phyloP scores from a whole-genome alignment of 192 early-diverging fungal species.

The Backusella psychrophila region DNA sequence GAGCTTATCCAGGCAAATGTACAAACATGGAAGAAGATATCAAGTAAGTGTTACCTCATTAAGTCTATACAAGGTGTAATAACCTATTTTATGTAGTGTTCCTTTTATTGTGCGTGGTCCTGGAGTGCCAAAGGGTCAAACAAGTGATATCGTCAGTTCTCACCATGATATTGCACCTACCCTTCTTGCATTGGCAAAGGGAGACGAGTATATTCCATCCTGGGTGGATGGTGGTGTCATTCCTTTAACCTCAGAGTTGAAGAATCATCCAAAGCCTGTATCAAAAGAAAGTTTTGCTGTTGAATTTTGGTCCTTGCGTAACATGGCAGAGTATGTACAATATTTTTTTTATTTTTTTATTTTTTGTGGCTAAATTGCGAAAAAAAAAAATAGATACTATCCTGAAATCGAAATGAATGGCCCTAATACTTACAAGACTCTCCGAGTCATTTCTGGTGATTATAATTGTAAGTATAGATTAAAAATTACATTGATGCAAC shows the following conservation, averaged over 20 bases:
- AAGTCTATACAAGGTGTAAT: not conserved
- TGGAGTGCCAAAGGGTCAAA: slow-evolving; percentile 47
- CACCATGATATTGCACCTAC: slow-evolving; percentile 65
- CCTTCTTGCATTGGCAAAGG: slow-evolving; percentile 51
- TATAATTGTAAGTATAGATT: slow-evolving; percentile 38
- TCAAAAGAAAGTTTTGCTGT: slow-evolving; percentile 50
- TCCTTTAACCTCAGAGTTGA: slow-evolving; percentile 42
- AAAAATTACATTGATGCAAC: not conserved
- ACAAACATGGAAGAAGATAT: slow-evolving; percentile 65
- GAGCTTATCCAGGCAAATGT: slow-evolving; percentile 59
- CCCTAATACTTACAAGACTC: slow-evolving; percentile 52
- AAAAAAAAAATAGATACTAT: slow-evolving; percentile 21
- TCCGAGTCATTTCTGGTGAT: slow-evolving; percentile 47
- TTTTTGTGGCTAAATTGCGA: not conserved
- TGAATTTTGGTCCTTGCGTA: slow-evolving; percentile 45
- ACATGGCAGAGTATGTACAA: slow-evolving; percentile 10
- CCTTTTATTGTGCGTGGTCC: slow-evolving; percentile 64
- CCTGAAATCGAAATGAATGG: slow-evolving; percentile 7
- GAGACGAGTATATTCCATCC: slow-evolving; percentile 32
- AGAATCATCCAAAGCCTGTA: slow-evolving; percentile 41
- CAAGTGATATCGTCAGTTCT: slow-evolving; percentile 42
- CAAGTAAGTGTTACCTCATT: slow-evolving; percentile 30
- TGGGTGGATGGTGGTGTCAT: slow-evolving; percentile 58
- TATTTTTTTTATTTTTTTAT: not conserved
- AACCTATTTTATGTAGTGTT: slow-evolving; percentile 22